phyloP scores from a whole-genome alignment of 2,329 filamentous ascomycete species.

The Beauveria rudraprayagi region DNA sequence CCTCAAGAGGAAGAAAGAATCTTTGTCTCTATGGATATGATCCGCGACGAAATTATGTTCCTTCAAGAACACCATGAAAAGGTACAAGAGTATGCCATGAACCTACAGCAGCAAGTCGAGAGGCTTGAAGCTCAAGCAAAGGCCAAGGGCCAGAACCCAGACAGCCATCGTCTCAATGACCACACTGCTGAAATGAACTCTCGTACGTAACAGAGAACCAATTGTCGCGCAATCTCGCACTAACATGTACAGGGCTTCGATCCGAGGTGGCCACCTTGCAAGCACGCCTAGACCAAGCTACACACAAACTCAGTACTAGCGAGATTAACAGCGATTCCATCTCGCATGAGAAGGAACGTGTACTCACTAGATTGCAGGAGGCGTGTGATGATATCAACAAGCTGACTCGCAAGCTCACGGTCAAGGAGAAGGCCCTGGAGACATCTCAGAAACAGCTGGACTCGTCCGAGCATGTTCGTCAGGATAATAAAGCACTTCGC shows the following conservation, averaged over 20 bases:
- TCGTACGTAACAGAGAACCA: not conserved
- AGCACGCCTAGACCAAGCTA: constrained; percentile 52
- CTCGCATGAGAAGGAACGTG: constrained; percentile 55
- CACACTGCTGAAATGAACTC: not conserved
- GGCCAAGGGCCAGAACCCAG: constrained; percentile 25
- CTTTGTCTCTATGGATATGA: constrained; percentile 55
- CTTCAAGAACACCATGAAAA: constrained; percentile 49
- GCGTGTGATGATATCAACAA: constrained; percentile 51
- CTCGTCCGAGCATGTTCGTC: constrained; percentile 30
- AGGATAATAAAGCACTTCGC: constrained; percentile 31
- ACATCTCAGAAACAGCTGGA: constrained; percentile 34
- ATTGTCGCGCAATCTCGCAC: not conserved
- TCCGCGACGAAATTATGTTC: constrained; percentile 48
- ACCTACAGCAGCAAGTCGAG: constrained; percentile 43
- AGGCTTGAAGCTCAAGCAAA: constrained; percentile 41
- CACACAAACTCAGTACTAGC: constrained; percentile 52
- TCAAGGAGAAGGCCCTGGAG: constrained; percentile 34
- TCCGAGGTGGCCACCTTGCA: constrained; percentile 52
- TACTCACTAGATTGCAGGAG: constrained; percentile 53
- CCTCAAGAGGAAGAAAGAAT: constrained; percentile 49
- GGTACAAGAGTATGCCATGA: constrained; percentile 46
- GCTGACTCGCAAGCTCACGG: constrained; percentile 34
- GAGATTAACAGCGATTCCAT: constrained; percentile 57
- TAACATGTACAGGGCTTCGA: constrained; percentile 41
- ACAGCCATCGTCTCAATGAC: constrained; percentile 1